phyloP scores from a whole-genome alignment of 169 alveolate genomes.

The Cryptosporidium meleagridis region DNA sequence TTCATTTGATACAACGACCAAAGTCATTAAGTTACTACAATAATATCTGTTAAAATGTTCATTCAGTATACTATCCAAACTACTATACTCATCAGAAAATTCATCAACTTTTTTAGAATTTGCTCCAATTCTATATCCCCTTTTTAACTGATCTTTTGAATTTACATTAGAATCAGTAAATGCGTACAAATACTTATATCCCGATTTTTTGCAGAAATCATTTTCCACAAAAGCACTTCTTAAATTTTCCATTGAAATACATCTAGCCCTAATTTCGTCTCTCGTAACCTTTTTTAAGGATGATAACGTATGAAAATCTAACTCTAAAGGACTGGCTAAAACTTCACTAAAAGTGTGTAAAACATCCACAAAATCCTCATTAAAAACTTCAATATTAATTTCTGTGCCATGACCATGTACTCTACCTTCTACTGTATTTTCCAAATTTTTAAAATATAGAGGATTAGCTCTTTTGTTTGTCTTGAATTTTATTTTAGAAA shows the following conservation, averaged over 20 bases:
- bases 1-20: slow-evolving; percentile 39
- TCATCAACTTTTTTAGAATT: slow-evolving; percentile 6
- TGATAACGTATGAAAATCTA: neutral
- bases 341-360: slow-evolving; percentile 2
- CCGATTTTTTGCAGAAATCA: slow-evolving; percentile 1
- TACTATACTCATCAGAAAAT: neutral
- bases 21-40: slow-evolving; percentile 8
- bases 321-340: neutral
- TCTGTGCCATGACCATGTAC: slow-evolving; percentile 4
- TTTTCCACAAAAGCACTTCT: neutral
- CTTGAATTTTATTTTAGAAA: slow-evolving; percentile 35
- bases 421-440: slow-evolving; percentile 18
- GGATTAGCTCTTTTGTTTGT: neutral
- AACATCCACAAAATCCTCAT: slow-evolving; percentile 36
- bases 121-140: slow-evolving; percentile 31
- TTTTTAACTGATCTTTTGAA: neutral
- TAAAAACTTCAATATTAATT: slow-evolving; percentile 24
- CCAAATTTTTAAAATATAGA: slow-evolving; percentile 25
- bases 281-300: slow-evolving; percentile 6
- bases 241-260: slow-evolving; percentile 3
- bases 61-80: neutral
- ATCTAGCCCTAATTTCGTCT: slow-evolving; percentile 13
- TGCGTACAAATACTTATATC: neutral
- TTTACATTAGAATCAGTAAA: neutral
- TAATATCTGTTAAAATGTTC: slow-evolving; percentile 40